Evolutionary conservation across 2,329 filamentous ascomycete genomes (phyloP).

Genomic region (Aspergillus udagawae): DNA sequence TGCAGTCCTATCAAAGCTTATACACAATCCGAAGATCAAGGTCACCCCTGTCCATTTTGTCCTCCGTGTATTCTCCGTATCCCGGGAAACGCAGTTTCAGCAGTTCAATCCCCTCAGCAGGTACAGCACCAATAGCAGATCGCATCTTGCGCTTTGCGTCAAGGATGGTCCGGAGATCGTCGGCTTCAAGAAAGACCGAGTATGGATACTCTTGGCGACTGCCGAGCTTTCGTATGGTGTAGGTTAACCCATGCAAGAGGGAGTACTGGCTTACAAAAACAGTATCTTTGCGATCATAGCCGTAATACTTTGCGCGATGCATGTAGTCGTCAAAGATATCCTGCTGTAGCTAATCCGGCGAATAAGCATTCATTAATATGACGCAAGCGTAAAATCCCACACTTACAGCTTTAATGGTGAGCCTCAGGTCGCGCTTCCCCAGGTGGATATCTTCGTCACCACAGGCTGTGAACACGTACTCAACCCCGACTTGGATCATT

Average conservation of each 20-base stretch:
- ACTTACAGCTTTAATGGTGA: constrained; percentile 13
- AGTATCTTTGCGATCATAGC: constrained; percentile 10
- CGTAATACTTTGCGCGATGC: constrained; percentile 13
- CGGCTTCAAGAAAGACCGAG: too few species aligned
- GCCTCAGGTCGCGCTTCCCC: constrained; percentile 11
- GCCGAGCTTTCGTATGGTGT: background rate
- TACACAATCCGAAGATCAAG: background rate
- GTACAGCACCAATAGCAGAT: background rate
- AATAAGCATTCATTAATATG: too few species aligned
- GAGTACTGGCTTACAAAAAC: background rate
- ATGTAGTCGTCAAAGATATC: constrained; percentile 8
- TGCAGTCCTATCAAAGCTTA: background rate
- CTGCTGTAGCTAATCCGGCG: constrained; percentile 7
- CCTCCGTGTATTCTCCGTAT: background rate
- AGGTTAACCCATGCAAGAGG: background rate
- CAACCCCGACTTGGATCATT: constrained; percentile 8
- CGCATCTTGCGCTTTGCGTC: too few species aligned
- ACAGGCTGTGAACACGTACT: constrained; percentile 14
- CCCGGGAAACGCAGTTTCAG: background rate
- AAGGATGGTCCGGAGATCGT: too few species aligned
- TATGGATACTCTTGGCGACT: too few species aligned
- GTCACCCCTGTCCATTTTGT: background rate
- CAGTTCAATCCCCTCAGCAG: background rate
- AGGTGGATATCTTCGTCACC: constrained; percentile 9
- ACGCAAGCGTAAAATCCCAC: too few species aligned